Evolutionary conservation across 805 yeast species (phyloP).

Genomic region (Lachancea lanzarotensis): DNA sequence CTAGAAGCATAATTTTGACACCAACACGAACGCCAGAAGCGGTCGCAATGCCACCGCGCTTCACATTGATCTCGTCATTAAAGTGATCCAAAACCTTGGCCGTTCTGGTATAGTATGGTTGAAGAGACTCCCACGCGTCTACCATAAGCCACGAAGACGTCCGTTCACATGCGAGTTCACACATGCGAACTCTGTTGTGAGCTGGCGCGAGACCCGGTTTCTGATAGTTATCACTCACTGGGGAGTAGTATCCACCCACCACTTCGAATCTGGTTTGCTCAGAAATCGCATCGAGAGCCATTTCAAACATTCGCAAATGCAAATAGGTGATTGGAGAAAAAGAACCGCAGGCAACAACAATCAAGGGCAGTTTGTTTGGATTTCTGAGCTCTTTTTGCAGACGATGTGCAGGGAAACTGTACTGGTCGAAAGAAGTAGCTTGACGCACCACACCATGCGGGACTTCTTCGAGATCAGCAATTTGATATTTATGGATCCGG

Average conservation of each 20-base stretch:
- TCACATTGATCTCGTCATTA: conserved; percentile 88
- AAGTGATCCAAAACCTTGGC: conserved; percentile 95
- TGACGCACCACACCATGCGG: conserved; percentile 92
- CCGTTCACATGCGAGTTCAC: conserved; percentile 95
- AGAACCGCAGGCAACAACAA: conserved; percentile 95
- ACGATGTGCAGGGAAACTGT: conserved; percentile 83
- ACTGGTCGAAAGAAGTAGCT: conserved; percentile 60
- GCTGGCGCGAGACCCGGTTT: conserved; percentile 91
- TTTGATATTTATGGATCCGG: conserved; percentile 45
- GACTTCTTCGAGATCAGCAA: conserved; percentile 94
- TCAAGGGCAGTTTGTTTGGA: conserved; percentile 77
- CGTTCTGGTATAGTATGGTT: conserved; percentile 84
- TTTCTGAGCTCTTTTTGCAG: conserved; percentile 63
- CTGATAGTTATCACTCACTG: conserved; percentile 86
- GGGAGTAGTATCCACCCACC: conserved; percentile 92
- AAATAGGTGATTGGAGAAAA: conserved; percentile 93
- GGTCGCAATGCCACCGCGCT: conserved; percentile 73
- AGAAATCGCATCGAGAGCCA: conserved; percentile 90
- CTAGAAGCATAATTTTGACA: conserved; percentile 89
- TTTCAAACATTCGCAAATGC: conserved; percentile 95
- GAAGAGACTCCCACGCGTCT: conserved; percentile 97
- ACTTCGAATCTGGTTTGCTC: conserved; percentile 94
- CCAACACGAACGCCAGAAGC: conserved; percentile 61
- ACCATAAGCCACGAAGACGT: conserved; percentile 98
- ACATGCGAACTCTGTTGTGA: conserved; percentile 90